A percentile compares a stretch with the other conserved stretches of the same genome.
Conservation (phyloP, 2,329 filamentous ascomycete genomes). For the Kalmusia sp. region DNA sequence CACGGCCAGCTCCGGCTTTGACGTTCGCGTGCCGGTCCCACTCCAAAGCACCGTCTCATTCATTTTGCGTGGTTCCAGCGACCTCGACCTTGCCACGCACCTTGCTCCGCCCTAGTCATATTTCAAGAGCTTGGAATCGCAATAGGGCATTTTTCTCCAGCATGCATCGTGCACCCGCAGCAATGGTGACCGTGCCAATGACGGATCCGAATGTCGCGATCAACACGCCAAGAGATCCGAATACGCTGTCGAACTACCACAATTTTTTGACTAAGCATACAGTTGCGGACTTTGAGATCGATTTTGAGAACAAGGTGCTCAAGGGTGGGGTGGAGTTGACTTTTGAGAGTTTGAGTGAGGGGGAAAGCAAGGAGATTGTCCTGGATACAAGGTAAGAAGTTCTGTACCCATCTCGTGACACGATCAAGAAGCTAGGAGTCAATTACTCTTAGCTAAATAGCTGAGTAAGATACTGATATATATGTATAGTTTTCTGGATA, state of each 20-base stretch:
- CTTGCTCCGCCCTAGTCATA: not conserved
- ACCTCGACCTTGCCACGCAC: constrained; percentile 4
- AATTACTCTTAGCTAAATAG: too few species aligned
- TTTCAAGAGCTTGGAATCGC: not conserved
- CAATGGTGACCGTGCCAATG: constrained; percentile 48
- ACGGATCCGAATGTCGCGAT: constrained; percentile 44
- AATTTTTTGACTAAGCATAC: constrained; percentile 87
- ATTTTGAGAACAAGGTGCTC: constrained; percentile 81
- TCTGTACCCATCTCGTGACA: too few species aligned
- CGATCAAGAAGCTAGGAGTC: too few species aligned
- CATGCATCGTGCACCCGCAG: constrained; percentile 35
- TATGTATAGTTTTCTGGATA: constrained; percentile 69
- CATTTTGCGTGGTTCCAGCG: constrained; percentile 3
- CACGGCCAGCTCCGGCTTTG: constrained; percentile 12
- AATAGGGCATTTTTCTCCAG: constrained; percentile 11
- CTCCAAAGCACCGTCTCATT: constrained; percentile 14
- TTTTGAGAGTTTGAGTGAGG: constrained; percentile 78
- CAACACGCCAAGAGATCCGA: constrained; percentile 73
- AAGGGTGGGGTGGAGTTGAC: constrained; percentile 78
- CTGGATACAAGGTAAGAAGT: constrained; percentile 74
- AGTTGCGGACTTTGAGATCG: constrained; percentile 78
- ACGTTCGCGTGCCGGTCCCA: constrained; percentile 9
- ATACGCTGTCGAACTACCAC: constrained; percentile 90
- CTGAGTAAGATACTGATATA: not conserved
- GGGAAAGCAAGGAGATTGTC: constrained; percentile 76